Conservation (phyloP, 176 grass and related monocot species). For the Thalia dealbata region DNA sequence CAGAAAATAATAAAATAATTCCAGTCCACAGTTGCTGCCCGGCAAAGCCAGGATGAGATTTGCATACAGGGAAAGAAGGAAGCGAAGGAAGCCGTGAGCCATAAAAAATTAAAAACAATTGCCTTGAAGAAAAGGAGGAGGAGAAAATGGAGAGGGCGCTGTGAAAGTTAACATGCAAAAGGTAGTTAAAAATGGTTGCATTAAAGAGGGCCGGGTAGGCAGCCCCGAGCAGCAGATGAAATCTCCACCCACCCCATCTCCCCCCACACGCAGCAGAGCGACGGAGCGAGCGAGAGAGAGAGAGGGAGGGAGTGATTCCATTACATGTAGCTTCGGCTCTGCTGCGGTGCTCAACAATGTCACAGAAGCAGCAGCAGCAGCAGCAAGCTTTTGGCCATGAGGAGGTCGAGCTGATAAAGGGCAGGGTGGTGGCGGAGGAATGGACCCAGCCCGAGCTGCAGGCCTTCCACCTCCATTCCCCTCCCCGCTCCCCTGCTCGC, state of each 20-base stretch:
- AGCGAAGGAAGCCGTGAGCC: no score
- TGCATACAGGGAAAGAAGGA: no score
- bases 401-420: slow-evolving; percentile 6
- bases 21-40: background rate
- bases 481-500: slow-evolving; percentile 3
- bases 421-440: slow-evolving; percentile 25
- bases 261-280: background rate
- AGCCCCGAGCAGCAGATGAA: background rate
- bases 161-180: background rate
- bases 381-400: slow-evolving; percentile 1
- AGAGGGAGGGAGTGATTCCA: background rate
- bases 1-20: background rate
- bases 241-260: background rate
- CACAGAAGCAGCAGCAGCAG: background rate
- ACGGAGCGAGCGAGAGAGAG: background rate
- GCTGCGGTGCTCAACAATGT: background rate
- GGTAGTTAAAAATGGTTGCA: slow-evolving; percentile 3
- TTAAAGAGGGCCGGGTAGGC: background rate
- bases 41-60: background rate
- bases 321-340: slow-evolving; percentile 4
- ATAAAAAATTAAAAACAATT: background rate
- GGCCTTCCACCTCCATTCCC: slow-evolving; percentile 73
- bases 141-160: background rate
- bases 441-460: slow-evolving; percentile 77
- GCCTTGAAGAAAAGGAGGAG: no score